Evolutionary conservation across 2,329 filamentous ascomycete genomes (phyloP), one percentile per base, ranked within the genome.

Genomic region (Dissoconium aciculare): DNA sequence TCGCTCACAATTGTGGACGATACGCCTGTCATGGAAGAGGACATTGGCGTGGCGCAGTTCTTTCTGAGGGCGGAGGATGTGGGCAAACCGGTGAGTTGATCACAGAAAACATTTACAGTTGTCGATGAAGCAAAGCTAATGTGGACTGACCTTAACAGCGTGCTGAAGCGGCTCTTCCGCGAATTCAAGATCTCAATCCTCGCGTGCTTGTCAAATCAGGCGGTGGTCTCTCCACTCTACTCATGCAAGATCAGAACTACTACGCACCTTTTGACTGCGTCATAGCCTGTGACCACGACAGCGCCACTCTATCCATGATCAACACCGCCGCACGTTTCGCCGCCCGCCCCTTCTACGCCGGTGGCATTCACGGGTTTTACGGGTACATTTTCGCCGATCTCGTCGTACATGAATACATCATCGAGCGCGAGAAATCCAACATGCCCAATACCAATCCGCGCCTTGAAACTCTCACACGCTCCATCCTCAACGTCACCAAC

Each of bases 311-410:
- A 39, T 73, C 74, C 41, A 69, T 72, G 35, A 78, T 95, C 59
- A 94, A 95, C 58, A 81, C 81, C 13, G 78, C 80, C 15, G 85
- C 84, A 24, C 78, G 87, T 27, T 60, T 91, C 21, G 74, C 78
- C 37, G 69, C 72, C 39, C 72, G 74, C 28, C 75, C 84, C 8
- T 94, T 94, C 56, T 98, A 98, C 57, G 83, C 83, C 6, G 80
- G 84, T 19, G 78, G 75, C 30, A 72, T 78, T 3, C 82, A 94
- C 51, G 89, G 89, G 28, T 69, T 93, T 52, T 95, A 91, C 54
- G 89, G 89, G 33, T 98, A 82, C 60, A 79, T 93, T 42, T 98
- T 98, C 54, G 79, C 80, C 35, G 89, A 98, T 54, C 67, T 98
- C 13, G 83, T 93, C 44, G 69, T 76, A 47, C 89, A 98, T 54